phyloP scores from a whole-genome alignment of 352 stramenopile species.

The Globisporangium abappressorium region DNA sequence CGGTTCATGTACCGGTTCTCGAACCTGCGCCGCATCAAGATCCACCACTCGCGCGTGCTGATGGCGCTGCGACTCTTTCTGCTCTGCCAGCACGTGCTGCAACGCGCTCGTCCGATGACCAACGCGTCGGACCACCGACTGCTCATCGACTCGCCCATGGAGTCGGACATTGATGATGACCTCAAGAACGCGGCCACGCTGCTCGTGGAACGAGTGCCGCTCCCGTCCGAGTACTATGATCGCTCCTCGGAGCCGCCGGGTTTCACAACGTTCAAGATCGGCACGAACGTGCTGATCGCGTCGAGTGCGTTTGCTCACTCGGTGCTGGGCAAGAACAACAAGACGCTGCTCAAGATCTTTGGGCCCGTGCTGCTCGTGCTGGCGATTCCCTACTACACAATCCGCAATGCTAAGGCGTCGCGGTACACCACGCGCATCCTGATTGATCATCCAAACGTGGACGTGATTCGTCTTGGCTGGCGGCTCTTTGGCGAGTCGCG shows the following conservation, averaged over 20 bases:
- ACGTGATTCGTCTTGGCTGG: constrained; percentile 85
- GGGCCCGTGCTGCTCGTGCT: constrained; percentile 56
- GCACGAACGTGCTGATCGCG: constrained; percentile 71
- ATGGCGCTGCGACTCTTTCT: constrained; percentile 82
- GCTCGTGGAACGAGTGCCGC: constrained; percentile 74
- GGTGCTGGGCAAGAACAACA: constrained; percentile 62
- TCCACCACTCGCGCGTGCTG: constrained; percentile 80
- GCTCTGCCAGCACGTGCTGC: constrained; percentile 79
- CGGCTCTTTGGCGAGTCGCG: constrained; percentile 79
- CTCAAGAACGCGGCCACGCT: constrained; percentile 81
- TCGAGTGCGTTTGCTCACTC: constrained; percentile 79
- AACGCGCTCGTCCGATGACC: constrained; percentile 65
- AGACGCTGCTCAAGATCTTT: constrained; percentile 55
- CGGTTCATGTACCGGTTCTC: constrained; percentile 80
- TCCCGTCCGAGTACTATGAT: constrained; percentile 84
- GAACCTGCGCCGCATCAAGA: constrained; percentile 80
- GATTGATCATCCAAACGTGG: constrained; percentile 81
- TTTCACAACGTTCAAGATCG: constrained; percentile 82
- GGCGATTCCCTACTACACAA: constrained; percentile 79
- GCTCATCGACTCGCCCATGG: constrained; percentile 81
- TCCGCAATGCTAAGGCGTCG: constrained; percentile 68
- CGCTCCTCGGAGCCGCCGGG: constrained; percentile 74
- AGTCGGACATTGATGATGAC: constrained; percentile 86
- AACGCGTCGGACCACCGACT: constrained; percentile 74
- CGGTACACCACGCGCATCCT: constrained; percentile 75